These are phyloP conservation scores for Lepidium campestre DNA, from an alignment of 441 rosid genomes.

Conservation along the genomic window DNA sequence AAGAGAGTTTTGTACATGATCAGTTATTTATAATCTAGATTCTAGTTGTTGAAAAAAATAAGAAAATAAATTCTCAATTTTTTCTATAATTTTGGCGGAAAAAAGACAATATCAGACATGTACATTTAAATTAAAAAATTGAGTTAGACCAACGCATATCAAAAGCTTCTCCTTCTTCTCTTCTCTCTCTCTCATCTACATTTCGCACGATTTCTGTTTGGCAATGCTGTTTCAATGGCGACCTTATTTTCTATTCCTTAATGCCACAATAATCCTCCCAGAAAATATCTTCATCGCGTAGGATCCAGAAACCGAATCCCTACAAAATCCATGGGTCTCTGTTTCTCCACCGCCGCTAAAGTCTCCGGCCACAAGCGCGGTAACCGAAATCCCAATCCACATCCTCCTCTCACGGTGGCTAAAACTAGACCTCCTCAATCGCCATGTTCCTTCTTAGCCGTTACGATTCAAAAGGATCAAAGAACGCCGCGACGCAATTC, in stretches of 20 bases:
- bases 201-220: conserved; percentile 10
- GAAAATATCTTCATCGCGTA: conserved; percentile 17
- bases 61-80: background rate
- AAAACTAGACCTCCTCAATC: conserved; percentile 13
- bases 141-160: background rate
- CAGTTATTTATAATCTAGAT: too few species aligned
- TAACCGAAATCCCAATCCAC: conserved; percentile 5
- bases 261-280: background rate
- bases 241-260: conserved; percentile 18
- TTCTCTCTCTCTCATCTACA: background rate
- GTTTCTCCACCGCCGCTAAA: conserved; percentile 54
- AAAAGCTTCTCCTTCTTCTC: background rate
- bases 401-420: conserved; percentile 20
- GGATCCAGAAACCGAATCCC: conserved; percentile 14
- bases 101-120: background rate
- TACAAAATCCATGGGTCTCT: conserved; percentile 51
- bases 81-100: background rate
- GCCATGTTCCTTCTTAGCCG: conserved; percentile 22
- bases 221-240: conserved; percentile 27
- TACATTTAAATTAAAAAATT: background rate
- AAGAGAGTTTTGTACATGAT: too few species aligned
- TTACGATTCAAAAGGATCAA: conserved; percentile 26
- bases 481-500: conserved; percentile 20
- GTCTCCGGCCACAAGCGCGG: conserved; percentile 9
- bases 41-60: too few species aligned